Percentiles rank a stretch among this genome's conserved stretches.
Conservation (phyloP, 495 filamentous ascomycete genomes). For the Filosporella fistucella region DNA sequence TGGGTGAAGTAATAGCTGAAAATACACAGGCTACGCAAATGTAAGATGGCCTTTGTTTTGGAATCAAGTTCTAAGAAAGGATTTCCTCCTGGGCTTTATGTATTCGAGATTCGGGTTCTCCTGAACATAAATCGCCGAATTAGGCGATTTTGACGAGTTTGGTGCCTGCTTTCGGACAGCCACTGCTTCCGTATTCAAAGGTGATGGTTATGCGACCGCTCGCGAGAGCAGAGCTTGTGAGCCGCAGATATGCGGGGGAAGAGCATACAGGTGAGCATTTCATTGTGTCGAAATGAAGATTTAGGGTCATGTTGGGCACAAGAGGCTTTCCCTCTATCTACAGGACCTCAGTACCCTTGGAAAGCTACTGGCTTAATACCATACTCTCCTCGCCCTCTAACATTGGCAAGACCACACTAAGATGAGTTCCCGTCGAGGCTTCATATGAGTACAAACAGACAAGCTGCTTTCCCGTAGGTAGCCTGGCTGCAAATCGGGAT, state of each 20-base stretch:
- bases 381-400: neutral
- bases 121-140: constrained; percentile 13
- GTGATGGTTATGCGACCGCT: neutral
- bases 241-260: neutral
- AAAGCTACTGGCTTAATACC: constrained; percentile 2
- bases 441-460: constrained; percentile 20
- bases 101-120: constrained; percentile 11
- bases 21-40: constrained; percentile 1
- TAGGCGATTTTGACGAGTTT: constrained; percentile 18
- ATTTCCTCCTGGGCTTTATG: constrained; percentile 20
- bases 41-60: constrained; percentile 20
- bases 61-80: constrained; percentile 19
- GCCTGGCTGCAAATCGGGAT: too few relatives aligned
- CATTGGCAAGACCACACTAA: constrained; percentile 9
- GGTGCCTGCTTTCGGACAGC: constrained; percentile 21
- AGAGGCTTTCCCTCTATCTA: neutral
- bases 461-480: neutral
- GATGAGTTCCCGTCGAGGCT: constrained; percentile 20
- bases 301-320: neutral
- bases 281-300: neutral
- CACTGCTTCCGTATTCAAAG: constrained; percentile 13
- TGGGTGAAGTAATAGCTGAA: constrained; percentile 4
- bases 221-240: neutral
- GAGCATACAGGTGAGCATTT: neutral
- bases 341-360: neutral